These are phyloP conservation scores for Chrysanthemum seticuspe DNA, from an alignment of 129 eudicot species.

Conservation along the genomic window DNA sequence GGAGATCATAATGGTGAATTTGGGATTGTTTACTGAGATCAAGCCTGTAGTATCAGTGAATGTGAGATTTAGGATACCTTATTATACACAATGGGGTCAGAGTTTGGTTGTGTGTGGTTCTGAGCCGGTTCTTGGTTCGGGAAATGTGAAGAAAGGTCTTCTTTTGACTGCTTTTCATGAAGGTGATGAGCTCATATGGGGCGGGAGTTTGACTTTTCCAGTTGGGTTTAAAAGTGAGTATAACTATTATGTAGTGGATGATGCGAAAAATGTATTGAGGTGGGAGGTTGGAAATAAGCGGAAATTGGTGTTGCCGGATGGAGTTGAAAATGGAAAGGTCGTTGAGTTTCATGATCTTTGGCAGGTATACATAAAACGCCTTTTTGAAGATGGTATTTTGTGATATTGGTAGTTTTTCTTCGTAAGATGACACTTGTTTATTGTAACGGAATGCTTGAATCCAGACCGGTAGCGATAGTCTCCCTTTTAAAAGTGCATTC, in stretches of 20 bases:
- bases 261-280: constrained; percentile 56
- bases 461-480: constrained; percentile 83
- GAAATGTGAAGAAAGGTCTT: constrained; percentile 85
- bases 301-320: constrained; percentile 59
- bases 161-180: constrained; percentile 71
- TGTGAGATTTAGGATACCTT: constrained; percentile 79
- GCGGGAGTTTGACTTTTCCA: constrained; percentile 66
- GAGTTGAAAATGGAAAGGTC: constrained; percentile 58
- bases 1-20: constrained; percentile 51
- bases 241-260: constrained; percentile 88
- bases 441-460: constrained; percentile 9
- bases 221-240: constrained; percentile 66
- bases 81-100: constrained; percentile 96
- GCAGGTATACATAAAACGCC: constrained; percentile 49
- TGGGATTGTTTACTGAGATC: constrained; percentile 60
- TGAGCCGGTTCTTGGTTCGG: constrained; percentile 78
- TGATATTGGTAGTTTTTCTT: not conserved
- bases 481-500: constrained; percentile 87
- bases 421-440: not conserved
- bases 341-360: constrained; percentile 92
- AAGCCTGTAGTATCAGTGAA: constrained; percentile 59
- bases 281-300: constrained; percentile 85
- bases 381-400: constrained; percentile 1
- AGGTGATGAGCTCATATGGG: constrained; percentile 89
- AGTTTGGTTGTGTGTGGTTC: constrained; percentile 85